These are phyloP conservation scores for Pelagophyceae sp. DNA, from an alignment of 352 stramenopile genomes.

Conservation along the genomic window DNA sequence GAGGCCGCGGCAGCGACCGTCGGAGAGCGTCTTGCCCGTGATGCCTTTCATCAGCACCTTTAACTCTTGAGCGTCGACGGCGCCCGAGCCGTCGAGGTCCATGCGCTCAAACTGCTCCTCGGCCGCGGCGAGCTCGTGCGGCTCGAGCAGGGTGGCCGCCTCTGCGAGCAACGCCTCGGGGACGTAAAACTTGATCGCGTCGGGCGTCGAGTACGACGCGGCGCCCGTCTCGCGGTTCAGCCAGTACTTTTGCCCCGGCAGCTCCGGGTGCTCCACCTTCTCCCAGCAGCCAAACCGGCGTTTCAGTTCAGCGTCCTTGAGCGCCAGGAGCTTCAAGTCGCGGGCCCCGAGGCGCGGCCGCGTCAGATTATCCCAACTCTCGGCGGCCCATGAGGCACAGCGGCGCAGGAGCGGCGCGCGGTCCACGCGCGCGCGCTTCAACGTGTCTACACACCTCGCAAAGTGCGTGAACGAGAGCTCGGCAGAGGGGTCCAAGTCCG, in stretches of 20 bases:
- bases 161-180: constrained; percentile 20
- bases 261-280: constrained; percentile 17
- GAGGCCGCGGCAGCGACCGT: constrained; percentile 11
- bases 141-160: neutral
- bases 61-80: constrained; percentile 23
- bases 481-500: constrained; percentile 4
- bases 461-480: neutral
- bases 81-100: constrained; percentile 27
- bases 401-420: neutral
- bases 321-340: neutral
- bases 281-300: neutral
- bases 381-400: neutral
- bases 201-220: constrained; percentile 22
- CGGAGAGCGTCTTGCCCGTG: constrained; percentile 17
- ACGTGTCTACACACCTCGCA: neutral
- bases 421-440: constrained; percentile 10
- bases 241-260: constrained; percentile 18
- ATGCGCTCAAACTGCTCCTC: constrained; percentile 28
- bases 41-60: constrained; percentile 9
- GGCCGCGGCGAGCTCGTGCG: neutral
- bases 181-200: constrained; percentile 19
- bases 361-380: neutral
- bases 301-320: constrained; percentile 23
- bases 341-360: neutral
- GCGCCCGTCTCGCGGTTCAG: constrained; percentile 27